Percentiles rank a stretch among this genome's conserved stretches.
phyloP scores from a whole-genome alignment of 192 early-diverging fungal species.

The Entomortierella lignicola region DNA sequence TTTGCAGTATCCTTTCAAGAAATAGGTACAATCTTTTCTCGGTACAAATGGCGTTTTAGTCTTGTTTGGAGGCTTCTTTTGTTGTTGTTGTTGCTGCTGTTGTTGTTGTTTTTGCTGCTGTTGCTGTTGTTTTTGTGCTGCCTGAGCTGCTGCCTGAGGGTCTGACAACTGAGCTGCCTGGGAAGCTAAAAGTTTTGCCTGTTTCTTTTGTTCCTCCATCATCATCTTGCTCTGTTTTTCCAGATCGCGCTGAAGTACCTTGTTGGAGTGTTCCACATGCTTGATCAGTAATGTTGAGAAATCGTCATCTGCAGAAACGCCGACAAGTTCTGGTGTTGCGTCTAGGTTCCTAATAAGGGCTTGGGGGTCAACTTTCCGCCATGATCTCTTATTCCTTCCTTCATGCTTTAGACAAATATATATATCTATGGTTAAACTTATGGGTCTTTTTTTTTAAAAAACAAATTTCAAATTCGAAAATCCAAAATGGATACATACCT shows the following conservation, averaged over 20 bases:
- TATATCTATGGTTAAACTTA: background rate
- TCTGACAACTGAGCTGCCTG: slow-evolving; percentile 2
- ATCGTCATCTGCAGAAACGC: slow-evolving; percentile 25
- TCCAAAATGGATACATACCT: background rate
- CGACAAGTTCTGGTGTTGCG: slow-evolving; percentile 34
- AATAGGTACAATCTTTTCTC: slow-evolving; percentile 23
- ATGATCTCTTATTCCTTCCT: background rate
- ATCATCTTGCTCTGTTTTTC: slow-evolving; percentile 30
- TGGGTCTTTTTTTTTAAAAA: no score
- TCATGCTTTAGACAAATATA: background rate
- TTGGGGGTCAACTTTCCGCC: slow-evolving; percentile 1
- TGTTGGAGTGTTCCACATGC: slow-evolving; percentile 40
- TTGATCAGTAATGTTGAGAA: slow-evolving; percentile 30
- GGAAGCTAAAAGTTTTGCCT: slow-evolving; percentile 7
- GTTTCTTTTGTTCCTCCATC: slow-evolving; percentile 23
- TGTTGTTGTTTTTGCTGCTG: background rate
- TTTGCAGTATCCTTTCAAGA: slow-evolving; percentile 21
- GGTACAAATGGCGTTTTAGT: slow-evolving; percentile 23
- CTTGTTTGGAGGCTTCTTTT: slow-evolving; percentile 1
- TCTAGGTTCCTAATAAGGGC: slow-evolving; percentile 16
- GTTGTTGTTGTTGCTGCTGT: slow-evolving; percentile 4
- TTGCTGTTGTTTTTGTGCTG: background rate
- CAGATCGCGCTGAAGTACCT: slow-evolving; percentile 27
- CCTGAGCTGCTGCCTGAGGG: background rate
- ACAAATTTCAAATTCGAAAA: no score